Evolutionary conservation across 2,329 filamentous ascomycete genomes (phyloP), one percentile per base, ranked within the genome.

Genomic region (Coccinonectria pachysandricola): DNA sequence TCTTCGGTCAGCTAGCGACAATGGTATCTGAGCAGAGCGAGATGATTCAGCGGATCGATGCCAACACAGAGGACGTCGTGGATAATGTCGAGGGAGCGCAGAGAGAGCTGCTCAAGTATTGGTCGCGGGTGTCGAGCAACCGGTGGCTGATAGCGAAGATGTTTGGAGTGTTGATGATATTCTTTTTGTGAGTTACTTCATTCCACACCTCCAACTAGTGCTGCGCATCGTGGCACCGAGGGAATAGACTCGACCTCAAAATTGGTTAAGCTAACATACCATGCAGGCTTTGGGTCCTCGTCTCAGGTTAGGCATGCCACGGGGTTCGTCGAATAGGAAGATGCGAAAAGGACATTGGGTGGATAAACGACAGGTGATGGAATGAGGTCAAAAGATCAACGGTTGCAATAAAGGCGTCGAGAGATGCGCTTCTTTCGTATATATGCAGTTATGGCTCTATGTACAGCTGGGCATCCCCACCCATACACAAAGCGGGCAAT

Each of bases 11-110:
- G 56, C 63, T 98, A 25, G 88, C 91, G 18, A 78, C 84, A 41
- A 96, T 98, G 91, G 91, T 98, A 15, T 85, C 81, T 29, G 88
- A 98, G 54, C 91, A 98, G 59, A 85, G 83, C 35, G 91, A 95
- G 57, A 93, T 94, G 80, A 93, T 98, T 40, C 85, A 96, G 57
- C 71, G 88, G 25, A 95, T 95, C 49, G 88, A 96, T 47, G 88
- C 88, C 39, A 95, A 96, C 55, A 95, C 88, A 2, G 91, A 98
- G 49, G 87, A 95, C 45, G 85, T 98, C 5, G 88, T 98, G 28
- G 88, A 96, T 49, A 98, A 98, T 45, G 88, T 98, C n/a, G 75
- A 94, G 49, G 91, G 91, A 11, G 91, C 91, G 5, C 91, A 98
- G 53, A 71, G 87, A 37, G 88, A 98, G 57, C 54, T 98, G 48